Base-by-base conservation (phyloP, 78 protist species). In the Tieghemostelium lacteum region DNA sequence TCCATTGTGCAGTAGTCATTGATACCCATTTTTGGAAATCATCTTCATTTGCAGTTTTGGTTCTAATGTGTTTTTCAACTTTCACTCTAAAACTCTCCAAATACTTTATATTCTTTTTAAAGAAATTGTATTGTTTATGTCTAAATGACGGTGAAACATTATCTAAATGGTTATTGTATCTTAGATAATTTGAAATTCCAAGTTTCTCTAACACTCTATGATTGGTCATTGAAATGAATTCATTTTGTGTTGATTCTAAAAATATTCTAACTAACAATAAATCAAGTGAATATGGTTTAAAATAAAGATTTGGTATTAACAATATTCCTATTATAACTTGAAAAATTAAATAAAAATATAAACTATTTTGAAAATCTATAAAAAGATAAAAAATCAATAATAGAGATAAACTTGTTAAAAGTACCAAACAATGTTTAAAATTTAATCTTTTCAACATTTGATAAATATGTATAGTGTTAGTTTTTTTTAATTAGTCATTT, bases 11-110 rank as follows among this genome's bases (percentile, higher is more conserved):
- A 26, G 67, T 61, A 49, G 31, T 63, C 3, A 63, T 63, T 0
- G 73, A 49, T 10, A 75, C 58, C 86, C 86, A 75, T 6, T 75
- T 26, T 75, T 75, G 74, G 4, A 75, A 42, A 16, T 58, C 12
- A 42, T 61, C 52, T 3, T 39, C 42, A 33, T 75, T 58, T 33
- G 45, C 24, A 29, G 61, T 58, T 33, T 67, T 37, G 10, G 16
- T 31, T 39, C 42, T 61, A 12, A 75, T 16, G 63, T 75, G 64
- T 24, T 16, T 10, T 14, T 29, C 20, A 16, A 77, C 55, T 34
- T 42, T 55, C 2, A 33, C 0, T 36, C 65, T 69, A 36, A 77
- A 77, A 3, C 14, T 65, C 6, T 65, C 40, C 20, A 77, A 26
- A 16, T 40, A 28, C 17, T 14, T 7, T 71, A 71, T 50, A 52